phyloP scores from a whole-genome alignment of 1,284 basidiomycete species.

The Ganoderma resinaceum region DNA sequence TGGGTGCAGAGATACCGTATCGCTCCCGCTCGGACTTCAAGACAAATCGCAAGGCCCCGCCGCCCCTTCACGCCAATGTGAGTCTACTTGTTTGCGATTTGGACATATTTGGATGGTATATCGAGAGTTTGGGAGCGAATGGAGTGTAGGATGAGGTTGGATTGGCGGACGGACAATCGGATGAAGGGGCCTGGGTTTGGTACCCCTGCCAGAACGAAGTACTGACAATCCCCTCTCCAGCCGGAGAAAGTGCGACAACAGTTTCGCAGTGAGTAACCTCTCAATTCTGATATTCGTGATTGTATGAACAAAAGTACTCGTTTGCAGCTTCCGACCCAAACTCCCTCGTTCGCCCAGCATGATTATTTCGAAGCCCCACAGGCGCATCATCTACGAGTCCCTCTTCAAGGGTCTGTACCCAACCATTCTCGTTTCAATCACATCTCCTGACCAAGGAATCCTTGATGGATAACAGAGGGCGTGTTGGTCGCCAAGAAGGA shows the following conservation, averaged over 20 bases:
- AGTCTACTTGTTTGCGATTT: constrained; percentile 34
- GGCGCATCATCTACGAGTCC: constrained; percentile 92
- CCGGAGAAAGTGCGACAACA: constrained; percentile 44
- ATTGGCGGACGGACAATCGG: constrained; percentile 35
- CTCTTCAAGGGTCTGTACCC: constrained; percentile 91
- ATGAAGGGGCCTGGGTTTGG: constrained; percentile 32
- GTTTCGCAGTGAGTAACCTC: constrained; percentile 42
- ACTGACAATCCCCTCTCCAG: constrained; percentile 38
- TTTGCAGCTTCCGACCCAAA: constrained; percentile 51
- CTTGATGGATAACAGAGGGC: constrained; percentile 71
- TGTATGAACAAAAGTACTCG: neutral
- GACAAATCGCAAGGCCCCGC: constrained; percentile 40
- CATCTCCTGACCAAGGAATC: constrained; percentile 5
- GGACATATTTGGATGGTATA: constrained; percentile 17
- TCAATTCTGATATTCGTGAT: neutral
- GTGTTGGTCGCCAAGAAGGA: constrained; percentile 99
- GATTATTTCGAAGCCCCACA: constrained; percentile 88
- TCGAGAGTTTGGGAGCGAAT: constrained; percentile 18
- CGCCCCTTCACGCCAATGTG: constrained; percentile 40
- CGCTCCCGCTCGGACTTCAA: constrained; percentile 43
- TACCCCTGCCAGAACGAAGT: constrained; percentile 12
- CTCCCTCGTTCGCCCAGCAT: constrained; percentile 63
- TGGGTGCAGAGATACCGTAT: constrained; percentile 28
- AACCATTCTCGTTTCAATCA: neutral
- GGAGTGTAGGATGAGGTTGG: constrained; percentile 35